Conservation (phyloP, 1,284 basidiomycete species). For the Phenoliferia sp. region DNA sequence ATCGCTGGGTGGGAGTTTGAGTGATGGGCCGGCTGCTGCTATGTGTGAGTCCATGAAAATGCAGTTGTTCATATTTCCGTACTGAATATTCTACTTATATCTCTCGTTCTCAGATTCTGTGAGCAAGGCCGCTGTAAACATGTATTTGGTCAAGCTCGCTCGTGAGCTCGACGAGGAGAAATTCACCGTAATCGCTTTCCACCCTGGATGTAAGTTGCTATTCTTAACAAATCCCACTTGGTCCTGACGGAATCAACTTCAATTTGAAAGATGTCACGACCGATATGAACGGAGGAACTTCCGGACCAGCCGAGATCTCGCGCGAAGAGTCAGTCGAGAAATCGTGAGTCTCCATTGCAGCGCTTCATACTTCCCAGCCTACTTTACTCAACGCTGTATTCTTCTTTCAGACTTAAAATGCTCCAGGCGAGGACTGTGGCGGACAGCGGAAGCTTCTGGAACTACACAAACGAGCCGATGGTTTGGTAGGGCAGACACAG, state of each 20-base stretch:
- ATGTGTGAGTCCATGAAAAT: neutral
- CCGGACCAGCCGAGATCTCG: constrained; percentile 16
- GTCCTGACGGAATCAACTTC: no score
- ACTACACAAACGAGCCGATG: constrained; percentile 8
- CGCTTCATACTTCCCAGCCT: no score
- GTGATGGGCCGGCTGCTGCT: neutral
- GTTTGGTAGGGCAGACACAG: no score
- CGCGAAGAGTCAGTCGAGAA: constrained; percentile 1
- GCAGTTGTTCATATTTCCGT: neutral
- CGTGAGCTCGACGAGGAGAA: constrained; percentile 13
- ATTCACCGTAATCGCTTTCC: constrained; percentile 14
- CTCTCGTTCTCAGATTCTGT: constrained; percentile 9
- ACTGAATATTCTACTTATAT: neutral
- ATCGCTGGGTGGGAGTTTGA: constrained; percentile 1
- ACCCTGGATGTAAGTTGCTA: constrained; percentile 12
- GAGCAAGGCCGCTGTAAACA: constrained; percentile 25
- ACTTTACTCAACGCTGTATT: no score
- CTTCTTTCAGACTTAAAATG: constrained; percentile 13
- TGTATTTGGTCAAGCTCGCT: constrained; percentile 23
- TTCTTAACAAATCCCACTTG: neutral
- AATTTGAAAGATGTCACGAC: neutral
- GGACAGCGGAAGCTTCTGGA: constrained; percentile 18
- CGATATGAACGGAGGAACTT: constrained; percentile 11
- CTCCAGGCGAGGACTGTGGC: constrained; percentile 11
- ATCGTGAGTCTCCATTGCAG: neutral